Percentiles rank a stretch among this genome's conserved stretches.
phyloP scores from a whole-genome alignment of 2,329 filamentous ascomycete species.

The Pseudohalonectria lignicola region DNA sequence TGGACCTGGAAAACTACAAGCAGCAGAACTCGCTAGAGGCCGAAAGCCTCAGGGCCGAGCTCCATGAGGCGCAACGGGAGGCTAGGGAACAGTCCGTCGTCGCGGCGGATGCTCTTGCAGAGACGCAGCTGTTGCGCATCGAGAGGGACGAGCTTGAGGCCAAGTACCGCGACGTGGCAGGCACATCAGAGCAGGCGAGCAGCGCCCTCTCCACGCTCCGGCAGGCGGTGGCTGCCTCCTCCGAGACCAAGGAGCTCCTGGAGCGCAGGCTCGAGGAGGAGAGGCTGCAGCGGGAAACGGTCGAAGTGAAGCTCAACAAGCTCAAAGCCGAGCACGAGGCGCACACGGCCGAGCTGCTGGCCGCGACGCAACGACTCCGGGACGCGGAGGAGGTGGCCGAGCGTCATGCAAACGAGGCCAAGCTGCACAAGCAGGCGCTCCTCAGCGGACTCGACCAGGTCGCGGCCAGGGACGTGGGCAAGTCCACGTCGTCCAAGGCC shows the following conservation, averaged over 20 bases:
- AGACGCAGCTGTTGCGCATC: slow-evolving; percentile 65
- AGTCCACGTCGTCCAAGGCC: slow-evolving; percentile 25
- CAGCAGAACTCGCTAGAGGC: slow-evolving; percentile 77
- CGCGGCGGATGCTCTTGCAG: slow-evolving; percentile 64
- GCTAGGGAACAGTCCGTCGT: slow-evolving; percentile 73
- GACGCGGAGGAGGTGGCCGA: slow-evolving; percentile 85
- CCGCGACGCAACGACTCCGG: slow-evolving; percentile 59
- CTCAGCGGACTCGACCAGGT: slow-evolving; percentile 74
- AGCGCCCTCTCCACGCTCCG: slow-evolving; percentile 65
- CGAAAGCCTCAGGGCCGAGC: slow-evolving; percentile 73
- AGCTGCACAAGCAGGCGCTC: slow-evolving; percentile 73
- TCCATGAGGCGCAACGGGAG: slow-evolving; percentile 69
- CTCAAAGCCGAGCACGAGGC: slow-evolving; percentile 78
- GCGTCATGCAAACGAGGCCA: slow-evolving; percentile 77
- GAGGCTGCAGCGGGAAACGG: slow-evolving; percentile 58
- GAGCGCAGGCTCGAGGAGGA: slow-evolving; percentile 81
- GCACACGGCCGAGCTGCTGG: slow-evolving; percentile 65
- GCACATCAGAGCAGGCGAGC: slow-evolving; percentile 58
- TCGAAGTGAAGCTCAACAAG: slow-evolving; percentile 66
- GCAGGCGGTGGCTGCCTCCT: slow-evolving; percentile 67
- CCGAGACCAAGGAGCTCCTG: slow-evolving; percentile 63
- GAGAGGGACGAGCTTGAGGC: slow-evolving; percentile 70
- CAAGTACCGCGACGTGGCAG: slow-evolving; percentile 56
- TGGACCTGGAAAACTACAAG: slow-evolving; percentile 73
- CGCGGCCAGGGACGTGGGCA: slow-evolving; percentile 38